Evolutionary conservation across 2,329 filamentous ascomycete genomes (phyloP).

Genomic region (Sclerotinia borealis): DNA sequence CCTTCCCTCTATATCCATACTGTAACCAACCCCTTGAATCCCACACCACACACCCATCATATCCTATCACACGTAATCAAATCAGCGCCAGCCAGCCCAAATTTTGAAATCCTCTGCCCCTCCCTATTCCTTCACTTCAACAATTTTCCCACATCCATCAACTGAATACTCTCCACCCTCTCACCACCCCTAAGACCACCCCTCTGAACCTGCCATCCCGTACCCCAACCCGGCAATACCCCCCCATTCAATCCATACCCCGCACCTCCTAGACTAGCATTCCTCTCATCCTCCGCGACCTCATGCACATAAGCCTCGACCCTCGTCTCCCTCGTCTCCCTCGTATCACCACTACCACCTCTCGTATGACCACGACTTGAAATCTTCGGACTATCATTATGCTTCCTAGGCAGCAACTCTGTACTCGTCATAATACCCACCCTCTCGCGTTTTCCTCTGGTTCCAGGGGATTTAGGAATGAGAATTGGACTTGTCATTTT

Average conservation of each 20-base stretch:
- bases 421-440: conserved; percentile 27
- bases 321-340: conserved; percentile 2
- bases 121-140: conserved; percentile 25
- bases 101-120: no score
- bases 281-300: conserved; percentile 9
- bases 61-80: no score
- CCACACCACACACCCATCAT: not conserved
- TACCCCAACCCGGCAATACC: conserved; percentile 24
- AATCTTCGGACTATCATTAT: not conserved
- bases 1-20: not conserved
- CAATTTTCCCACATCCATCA: conserved; percentile 28
- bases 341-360: conserved; percentile 3
- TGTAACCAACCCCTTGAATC: no score
- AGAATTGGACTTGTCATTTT: not conserved
- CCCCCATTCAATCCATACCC: conserved; percentile 12
- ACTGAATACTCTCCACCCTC: conserved; percentile 25
- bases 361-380: not conserved
- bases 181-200: conserved; percentile 9
- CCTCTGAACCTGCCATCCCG: conserved; percentile 26
- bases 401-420: conserved; percentile 18
- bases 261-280: conserved; percentile 16
- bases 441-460: conserved; percentile 20
- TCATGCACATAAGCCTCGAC: conserved; percentile 13
- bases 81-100: no score
- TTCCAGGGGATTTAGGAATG: conserved; percentile 17